These are phyloP conservation scores for Lithospermum erythrorhizon DNA, from an alignment of 257 asterid genomes.

Conservation along the genomic window DNA sequence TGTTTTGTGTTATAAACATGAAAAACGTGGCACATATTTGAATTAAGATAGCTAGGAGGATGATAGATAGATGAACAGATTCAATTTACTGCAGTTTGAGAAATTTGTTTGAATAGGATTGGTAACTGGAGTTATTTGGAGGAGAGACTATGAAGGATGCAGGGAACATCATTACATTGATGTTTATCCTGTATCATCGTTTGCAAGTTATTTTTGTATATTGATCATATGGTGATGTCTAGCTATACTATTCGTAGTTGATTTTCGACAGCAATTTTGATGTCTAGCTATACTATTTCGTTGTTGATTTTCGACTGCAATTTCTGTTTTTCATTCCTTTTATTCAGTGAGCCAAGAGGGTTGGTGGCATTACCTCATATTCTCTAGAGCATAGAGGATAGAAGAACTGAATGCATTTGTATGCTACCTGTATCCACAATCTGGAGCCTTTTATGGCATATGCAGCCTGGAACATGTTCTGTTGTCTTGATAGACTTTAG, in stretches of 20 bases:
- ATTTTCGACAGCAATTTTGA: background rate
- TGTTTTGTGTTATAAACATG: background rate
- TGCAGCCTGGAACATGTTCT: background rate
- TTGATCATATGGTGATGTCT: too few species aligned
- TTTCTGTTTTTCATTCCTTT: background rate
- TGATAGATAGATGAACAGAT: too few species aligned
- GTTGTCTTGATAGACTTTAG: background rate
- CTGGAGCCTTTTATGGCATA: background rate
- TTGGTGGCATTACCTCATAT: background rate
- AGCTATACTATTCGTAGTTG: background rate
- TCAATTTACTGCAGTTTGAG: too few species aligned
- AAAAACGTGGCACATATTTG: too few species aligned
- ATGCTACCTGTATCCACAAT: too few species aligned
- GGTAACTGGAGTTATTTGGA: too few species aligned
- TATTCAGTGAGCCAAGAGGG: background rate
- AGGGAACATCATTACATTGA: too few species aligned
- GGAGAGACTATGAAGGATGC: too few species aligned
- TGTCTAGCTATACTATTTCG: background rate
- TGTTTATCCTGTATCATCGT: too few species aligned
- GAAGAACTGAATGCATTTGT: background rate
- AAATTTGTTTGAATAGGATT: too few species aligned
- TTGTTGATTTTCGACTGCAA: background rate
- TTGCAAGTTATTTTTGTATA: too few species aligned
- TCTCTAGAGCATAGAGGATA: background rate
- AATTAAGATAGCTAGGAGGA: background rate